Percentiles rank a stretch among this genome's conserved stretches.
Evolutionary conservation across 2,329 filamentous ascomycete genomes (phyloP).

Genomic region (Aspergillus versicolor): DNA sequence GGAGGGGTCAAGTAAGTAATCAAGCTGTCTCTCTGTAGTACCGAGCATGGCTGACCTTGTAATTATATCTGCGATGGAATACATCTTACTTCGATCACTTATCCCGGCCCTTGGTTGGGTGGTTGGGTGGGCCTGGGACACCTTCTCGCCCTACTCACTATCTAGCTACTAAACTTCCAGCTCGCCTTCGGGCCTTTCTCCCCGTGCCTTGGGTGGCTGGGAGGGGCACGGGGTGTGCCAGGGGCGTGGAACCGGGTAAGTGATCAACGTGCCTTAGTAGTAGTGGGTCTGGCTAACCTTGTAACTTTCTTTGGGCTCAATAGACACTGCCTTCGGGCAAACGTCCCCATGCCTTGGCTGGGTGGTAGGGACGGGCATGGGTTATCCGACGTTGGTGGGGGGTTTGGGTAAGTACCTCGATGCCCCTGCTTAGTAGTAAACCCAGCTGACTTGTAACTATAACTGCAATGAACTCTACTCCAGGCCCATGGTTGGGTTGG

Average conservation of each 20-base stretch:
- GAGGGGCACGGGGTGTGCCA: too few species aligned
- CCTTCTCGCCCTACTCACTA: neutral
- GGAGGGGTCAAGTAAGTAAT: neutral
- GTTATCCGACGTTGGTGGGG: constrained; percentile 1
- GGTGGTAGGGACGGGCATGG: constrained; percentile 18
- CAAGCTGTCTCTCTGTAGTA: too few species aligned
- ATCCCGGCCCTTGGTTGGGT: neutral
- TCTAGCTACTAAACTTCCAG: too few species aligned
- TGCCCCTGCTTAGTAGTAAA: neutral
- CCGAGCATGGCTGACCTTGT: neutral
- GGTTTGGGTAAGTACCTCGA: neutral
- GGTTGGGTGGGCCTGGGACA: constrained; percentile 13
- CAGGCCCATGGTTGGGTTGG: too few species aligned
- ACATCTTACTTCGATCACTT: neutral
- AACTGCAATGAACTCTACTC: neutral
- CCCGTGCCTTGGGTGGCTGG: too few species aligned
- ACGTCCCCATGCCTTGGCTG: constrained; percentile 5
- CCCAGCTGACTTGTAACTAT: neutral
- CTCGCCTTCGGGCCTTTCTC: too few species aligned
- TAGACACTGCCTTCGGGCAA: too few species aligned
- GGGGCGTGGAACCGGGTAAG: too few species aligned
- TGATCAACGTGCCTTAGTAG: too few species aligned
- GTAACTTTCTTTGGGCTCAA: too few species aligned
- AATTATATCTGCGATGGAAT: neutral
- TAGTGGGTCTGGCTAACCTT: too few species aligned